These are phyloP conservation scores for Adansonia digitata DNA, from an alignment of 345 rosid genomes.

Conservation along the genomic window DNA sequence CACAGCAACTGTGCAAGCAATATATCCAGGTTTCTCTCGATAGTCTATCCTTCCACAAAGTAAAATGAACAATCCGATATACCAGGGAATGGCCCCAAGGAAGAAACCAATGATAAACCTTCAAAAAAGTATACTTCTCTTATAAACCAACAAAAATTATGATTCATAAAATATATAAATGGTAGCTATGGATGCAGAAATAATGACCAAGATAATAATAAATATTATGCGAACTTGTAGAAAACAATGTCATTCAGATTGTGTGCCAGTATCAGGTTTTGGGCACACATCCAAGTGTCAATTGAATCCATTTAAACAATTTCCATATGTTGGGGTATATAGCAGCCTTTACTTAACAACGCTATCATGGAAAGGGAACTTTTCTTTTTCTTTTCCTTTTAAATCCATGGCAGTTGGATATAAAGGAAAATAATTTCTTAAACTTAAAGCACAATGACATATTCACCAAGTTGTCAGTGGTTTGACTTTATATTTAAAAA, in stretches of 20 bases:
- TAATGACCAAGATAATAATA: background rate
- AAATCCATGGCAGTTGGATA: background rate
- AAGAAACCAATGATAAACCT: slow-evolving; percentile 90
- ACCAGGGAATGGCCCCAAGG: slow-evolving; percentile 87
- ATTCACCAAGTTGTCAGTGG: background rate
- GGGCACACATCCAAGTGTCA: background rate
- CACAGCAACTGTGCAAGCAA: slow-evolving; percentile 39
- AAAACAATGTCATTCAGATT: background rate
- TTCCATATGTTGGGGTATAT: background rate
- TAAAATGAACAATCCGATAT: slow-evolving; percentile 57
- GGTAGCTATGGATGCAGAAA: background rate
- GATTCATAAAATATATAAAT: background rate
- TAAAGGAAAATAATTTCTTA: background rate
- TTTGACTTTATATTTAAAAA: background rate
- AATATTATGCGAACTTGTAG: background rate
- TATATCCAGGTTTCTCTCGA: slow-evolving; percentile 88
- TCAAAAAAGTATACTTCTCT: slow-evolving; percentile 12
- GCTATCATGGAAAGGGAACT: background rate
- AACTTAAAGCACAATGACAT: background rate
- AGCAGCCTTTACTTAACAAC: background rate
- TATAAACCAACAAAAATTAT: slow-evolving; percentile 9
- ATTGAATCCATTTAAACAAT: background rate
- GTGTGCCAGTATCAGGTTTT: background rate
- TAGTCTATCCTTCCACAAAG: slow-evolving; percentile 62
- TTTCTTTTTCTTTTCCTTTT: background rate